Percentiles rank a stretch among this genome's conserved stretches.
phyloP scores from a whole-genome alignment of 139 green algal genomes.

The Coccomyxa sp. region DNA sequence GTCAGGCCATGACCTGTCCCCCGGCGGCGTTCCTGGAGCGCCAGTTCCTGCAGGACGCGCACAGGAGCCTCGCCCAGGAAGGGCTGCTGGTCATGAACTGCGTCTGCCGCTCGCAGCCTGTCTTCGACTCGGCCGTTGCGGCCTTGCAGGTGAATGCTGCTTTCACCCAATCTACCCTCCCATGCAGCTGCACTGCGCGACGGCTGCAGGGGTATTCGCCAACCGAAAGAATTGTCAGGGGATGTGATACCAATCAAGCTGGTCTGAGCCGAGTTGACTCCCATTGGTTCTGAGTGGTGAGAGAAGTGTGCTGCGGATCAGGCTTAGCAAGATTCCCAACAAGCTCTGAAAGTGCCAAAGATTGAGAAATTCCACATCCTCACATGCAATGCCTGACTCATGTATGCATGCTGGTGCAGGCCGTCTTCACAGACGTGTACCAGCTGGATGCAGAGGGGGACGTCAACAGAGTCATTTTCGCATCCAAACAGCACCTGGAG shows the following conservation, averaged over 20 bases:
- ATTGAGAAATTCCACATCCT: background rate
- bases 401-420: constrained; percentile 4
- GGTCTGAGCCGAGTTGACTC: no score
- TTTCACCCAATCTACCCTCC: background rate
- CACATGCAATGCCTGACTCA: no score
- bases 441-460: constrained; percentile 41
- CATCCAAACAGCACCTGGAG: no score
- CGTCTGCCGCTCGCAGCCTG: constrained; percentile 10
- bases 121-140: constrained; percentile 7
- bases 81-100: constrained; percentile 25
- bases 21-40: constrained; percentile 36
- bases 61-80: background rate
- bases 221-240: no score
- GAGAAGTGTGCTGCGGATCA: background rate
- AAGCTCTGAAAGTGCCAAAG: background rate
- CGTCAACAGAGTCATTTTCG: constrained; percentile 50
- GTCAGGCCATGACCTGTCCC: constrained; percentile 41
- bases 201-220: no score
- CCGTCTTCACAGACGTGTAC: constrained; percentile 40
- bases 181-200: no score
- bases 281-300: no score
- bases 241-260: no score
- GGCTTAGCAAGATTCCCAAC: background rate
- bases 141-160: constrained; percentile 7
- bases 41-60: constrained; percentile 25